Evolutionary conservation across 1,284 basidiomycete species (phyloP).

Genomic region (Irpex sp.): DNA sequence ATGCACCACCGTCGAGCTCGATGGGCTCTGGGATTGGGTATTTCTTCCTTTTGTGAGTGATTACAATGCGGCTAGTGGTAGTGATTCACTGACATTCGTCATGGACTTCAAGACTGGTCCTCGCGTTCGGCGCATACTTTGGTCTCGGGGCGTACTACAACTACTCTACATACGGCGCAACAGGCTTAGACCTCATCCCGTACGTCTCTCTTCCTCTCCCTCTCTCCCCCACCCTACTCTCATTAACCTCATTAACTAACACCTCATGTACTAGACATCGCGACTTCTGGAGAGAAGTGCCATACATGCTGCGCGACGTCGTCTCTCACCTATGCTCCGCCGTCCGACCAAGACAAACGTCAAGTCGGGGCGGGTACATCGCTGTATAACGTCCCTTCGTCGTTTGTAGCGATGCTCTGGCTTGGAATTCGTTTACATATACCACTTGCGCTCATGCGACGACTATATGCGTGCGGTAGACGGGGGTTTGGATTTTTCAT

Average conservation of each 20-base stretch:
- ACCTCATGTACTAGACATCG: constrained; percentile 57
- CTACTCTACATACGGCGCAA: constrained; percentile 78
- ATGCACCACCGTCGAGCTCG: constrained; percentile 28
- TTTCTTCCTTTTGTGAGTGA: constrained; percentile 77
- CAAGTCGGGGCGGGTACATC: constrained; percentile 69
- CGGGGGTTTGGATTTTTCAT: too few relatives aligned
- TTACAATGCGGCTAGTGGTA: background rate
- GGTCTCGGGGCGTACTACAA: constrained; percentile 78
- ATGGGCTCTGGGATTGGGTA: constrained; percentile 77
- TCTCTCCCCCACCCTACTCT: background rate
- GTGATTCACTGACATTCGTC: too few relatives aligned
- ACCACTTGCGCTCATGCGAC: too few relatives aligned
- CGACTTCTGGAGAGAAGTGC: constrained; percentile 85
- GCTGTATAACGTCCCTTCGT: constrained; percentile 48
- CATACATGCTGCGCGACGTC: constrained; percentile 77
- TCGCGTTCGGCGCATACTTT: constrained; percentile 69
- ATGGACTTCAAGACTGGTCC: constrained; percentile 64
- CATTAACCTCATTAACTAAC: background rate
- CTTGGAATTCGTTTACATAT: too few relatives aligned
- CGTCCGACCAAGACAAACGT: constrained; percentile 58
- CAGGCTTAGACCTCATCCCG: constrained; percentile 78
- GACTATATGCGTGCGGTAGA: too few relatives aligned
- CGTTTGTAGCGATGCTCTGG: background rate
- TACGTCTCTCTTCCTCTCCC: constrained; percentile 32
- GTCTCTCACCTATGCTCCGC: constrained; percentile 70